Evolutionary conservation across 331 rosid genomes (phyloP).

Genomic region (Malus hybrid): DNA sequence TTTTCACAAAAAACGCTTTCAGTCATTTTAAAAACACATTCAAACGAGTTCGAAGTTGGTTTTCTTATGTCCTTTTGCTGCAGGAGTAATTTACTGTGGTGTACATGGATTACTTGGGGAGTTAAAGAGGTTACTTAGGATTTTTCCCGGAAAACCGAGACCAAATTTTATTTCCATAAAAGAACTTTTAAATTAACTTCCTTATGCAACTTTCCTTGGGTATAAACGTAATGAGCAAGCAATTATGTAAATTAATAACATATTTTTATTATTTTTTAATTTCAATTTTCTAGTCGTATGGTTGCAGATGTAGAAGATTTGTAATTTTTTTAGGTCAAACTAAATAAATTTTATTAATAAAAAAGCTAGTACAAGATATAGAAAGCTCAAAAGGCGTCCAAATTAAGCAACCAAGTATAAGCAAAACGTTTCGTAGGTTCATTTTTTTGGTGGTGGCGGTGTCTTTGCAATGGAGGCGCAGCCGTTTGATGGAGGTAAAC

Average conservation of each 20-base stretch:
- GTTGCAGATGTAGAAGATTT: neutral
- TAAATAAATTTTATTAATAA: no score
- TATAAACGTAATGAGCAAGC: neutral
- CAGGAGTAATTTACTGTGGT: conserved; percentile 92
- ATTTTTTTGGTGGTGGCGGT: no score
- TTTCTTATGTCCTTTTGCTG: neutral
- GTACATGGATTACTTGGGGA: conserved; percentile 59
- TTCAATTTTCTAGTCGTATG: neutral
- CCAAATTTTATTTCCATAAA: conserved; percentile 84
- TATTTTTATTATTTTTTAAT: neutral
- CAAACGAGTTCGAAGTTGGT: neutral
- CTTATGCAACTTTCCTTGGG: neutral
- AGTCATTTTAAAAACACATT: no score
- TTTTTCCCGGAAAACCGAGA: conserved; percentile 66
- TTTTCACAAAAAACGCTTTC: no score
- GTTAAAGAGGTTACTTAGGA: conserved; percentile 55
- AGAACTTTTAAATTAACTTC: conserved; percentile 41
- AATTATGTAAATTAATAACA: neutral
- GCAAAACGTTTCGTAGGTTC: no score
- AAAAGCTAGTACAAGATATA: no score
- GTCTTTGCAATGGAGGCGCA: no score
- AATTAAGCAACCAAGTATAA: no score
- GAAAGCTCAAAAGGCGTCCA: no score
- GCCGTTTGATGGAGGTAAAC: no score
- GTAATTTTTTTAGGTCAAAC: no score